phyloP scores from a whole-genome alignment of 805 yeast genomes.

The Cyberlindnera lachancei region DNA sequence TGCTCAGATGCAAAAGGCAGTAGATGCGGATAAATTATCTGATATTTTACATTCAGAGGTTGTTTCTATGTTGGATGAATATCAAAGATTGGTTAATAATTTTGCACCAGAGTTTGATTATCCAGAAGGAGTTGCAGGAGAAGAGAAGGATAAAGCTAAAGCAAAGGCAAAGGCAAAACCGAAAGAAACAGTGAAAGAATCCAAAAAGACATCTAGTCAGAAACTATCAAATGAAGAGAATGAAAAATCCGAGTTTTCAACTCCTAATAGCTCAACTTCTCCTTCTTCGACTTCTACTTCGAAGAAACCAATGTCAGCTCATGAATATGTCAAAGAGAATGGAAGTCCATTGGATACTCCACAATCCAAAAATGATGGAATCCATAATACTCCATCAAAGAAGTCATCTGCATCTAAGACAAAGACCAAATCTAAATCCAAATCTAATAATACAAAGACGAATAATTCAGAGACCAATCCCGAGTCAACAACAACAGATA shows the following conservation, averaged over 20 bases:
- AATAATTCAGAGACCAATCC: no score
- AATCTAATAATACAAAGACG: no score
- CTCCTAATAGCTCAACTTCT: no score
- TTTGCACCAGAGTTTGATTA: slow-evolving; percentile 1
- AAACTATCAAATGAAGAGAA: no score
- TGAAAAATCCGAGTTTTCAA: no score
- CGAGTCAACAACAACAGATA: background rate
- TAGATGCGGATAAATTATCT: background rate
- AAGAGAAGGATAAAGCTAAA: slow-evolving; percentile 2
- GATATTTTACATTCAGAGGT: slow-evolving; percentile 5
- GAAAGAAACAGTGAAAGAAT: no score
- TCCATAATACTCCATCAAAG: background rate
- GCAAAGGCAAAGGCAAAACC: background rate
- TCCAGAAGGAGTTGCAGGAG: background rate
- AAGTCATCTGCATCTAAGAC: no score
- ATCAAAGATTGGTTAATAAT: slow-evolving; percentile 1
- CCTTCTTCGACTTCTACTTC: no score
- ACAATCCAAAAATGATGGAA: background rate
- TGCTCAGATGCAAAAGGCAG: slow-evolving; percentile 3
- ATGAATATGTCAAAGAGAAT: background rate
- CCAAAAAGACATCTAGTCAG: no score
- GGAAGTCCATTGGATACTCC: slow-evolving; percentile 1
- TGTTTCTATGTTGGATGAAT: slow-evolving; percentile 3
- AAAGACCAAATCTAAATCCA: background rate
- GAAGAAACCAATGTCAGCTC: slow-evolving; percentile 1